Conservation (phyloP, 768 basidiomycete genomes). For the Termitomyces sp. region DNA sequence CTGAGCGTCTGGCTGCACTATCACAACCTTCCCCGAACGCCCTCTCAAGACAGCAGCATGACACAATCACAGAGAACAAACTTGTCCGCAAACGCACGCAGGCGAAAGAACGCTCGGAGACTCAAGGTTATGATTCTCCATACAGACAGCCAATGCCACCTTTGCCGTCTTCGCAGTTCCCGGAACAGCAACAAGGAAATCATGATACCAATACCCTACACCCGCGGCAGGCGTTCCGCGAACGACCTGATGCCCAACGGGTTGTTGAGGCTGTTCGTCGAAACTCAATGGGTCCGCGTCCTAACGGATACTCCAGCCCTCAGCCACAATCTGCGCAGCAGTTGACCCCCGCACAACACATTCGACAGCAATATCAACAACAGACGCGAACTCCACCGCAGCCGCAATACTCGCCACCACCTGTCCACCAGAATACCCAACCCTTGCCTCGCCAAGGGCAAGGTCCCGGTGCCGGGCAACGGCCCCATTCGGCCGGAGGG, state of each 20-base stretch:
- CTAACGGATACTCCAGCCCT: constrained; percentile 2
- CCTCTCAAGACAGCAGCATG: constrained; percentile 77
- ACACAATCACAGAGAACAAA: constrained; percentile 69
- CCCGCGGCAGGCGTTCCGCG: constrained; percentile 6
- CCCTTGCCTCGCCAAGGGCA: constrained; percentile 5
- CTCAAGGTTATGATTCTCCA: constrained; percentile 10
- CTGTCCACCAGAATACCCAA: constrained; percentile 1
- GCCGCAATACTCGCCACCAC: constrained; percentile 9
- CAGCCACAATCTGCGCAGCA: constrained; percentile 7
- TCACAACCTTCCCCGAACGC: constrained; percentile 53
- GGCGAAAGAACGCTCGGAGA: constrained; percentile 55
- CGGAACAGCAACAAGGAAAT: constrained; percentile 8
- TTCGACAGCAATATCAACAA: constrained; percentile 13
- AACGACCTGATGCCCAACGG: constrained; percentile 30
- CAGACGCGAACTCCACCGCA: constrained; percentile 15
- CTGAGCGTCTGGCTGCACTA: constrained; percentile 66
- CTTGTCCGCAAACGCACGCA: constrained; percentile 79
- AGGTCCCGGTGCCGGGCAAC: constrained; percentile 9
- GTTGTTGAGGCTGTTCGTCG: constrained; percentile 54
- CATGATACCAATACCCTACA: constrained; percentile 4
- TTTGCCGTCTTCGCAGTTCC: constrained; percentile 12
- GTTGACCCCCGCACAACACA: constrained; percentile 15
- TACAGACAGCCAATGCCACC: constrained; percentile 1
- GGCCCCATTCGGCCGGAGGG: constrained; percentile 11
- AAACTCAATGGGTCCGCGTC: constrained; percentile 30